Percentiles rank a stretch among this genome's conserved stretches.
Conservation (phyloP, 2,329 filamentous ascomycete genomes). For the Exophiala sideris region DNA sequence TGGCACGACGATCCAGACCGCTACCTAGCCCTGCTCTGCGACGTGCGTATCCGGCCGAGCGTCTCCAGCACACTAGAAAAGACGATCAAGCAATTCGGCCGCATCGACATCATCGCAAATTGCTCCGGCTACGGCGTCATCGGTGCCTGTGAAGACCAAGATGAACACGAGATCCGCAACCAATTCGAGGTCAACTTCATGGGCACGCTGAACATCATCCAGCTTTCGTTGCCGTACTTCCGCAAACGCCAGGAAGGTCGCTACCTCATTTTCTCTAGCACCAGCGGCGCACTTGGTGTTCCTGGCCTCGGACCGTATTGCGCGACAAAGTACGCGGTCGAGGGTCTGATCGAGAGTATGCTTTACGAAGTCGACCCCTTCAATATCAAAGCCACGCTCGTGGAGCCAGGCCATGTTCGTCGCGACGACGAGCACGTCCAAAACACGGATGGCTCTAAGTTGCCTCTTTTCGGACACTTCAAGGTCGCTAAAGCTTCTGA, state of each 20-base stretch:
- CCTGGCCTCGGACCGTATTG: conserved; percentile 92
- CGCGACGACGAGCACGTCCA: conserved; percentile 62
- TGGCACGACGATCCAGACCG: conserved; percentile 53
- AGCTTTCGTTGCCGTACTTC: conserved; percentile 83
- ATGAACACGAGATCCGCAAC: conserved; percentile 88
- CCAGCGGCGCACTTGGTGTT: conserved; percentile 85
- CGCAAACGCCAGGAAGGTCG: conserved; percentile 70
- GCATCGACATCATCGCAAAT: conserved; percentile 85
- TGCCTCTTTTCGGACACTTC: conserved; percentile 88
- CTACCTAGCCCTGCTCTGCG: conserved; percentile 79
- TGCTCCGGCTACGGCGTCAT: conserved; percentile 95
- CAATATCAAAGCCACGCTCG: conserved; percentile 89
- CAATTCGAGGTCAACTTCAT: conserved; percentile 99
- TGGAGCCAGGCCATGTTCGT: conserved; percentile 84
- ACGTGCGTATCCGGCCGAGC: conserved; percentile 78
- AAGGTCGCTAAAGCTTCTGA: conserved; percentile 81
- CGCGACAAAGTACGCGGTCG: conserved; percentile 94
- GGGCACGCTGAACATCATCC: conserved; percentile 89
- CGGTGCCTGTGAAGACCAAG: conserved; percentile 92
- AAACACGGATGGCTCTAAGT: conserved; percentile 31
- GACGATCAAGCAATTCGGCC: conserved; percentile 71
- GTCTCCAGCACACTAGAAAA: conserved; percentile 68
- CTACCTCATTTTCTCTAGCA: conserved; percentile 93
- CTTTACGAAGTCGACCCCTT: conserved; percentile 90
- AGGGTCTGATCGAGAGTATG: conserved; percentile 94